Percentiles rank a stretch among this genome's conserved stretches.
Conservation (phyloP, 1,284 basidiomycete species). For the Fomitopsis palustris region DNA sequence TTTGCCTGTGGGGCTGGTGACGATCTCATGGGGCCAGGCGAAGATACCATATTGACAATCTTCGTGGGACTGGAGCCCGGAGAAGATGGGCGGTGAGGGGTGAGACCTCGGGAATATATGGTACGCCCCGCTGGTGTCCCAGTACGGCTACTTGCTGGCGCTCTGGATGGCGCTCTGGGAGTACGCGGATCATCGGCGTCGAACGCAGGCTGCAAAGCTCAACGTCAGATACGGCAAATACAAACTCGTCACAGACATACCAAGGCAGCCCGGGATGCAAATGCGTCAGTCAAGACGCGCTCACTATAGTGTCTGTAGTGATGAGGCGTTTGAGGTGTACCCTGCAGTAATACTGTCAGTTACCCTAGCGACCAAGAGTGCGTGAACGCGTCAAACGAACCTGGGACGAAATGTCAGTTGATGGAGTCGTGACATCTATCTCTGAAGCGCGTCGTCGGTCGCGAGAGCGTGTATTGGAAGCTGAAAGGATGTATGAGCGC, state of each 20-base stretch:
- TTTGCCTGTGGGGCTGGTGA: conserved; percentile 57
- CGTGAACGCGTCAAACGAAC: conserved; percentile 25
- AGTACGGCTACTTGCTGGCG: conserved; percentile 3
- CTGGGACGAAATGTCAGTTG: conserved; percentile 23
- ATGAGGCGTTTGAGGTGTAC: conserved; percentile 28
- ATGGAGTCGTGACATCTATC: conserved; percentile 25
- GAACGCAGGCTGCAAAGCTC: not conserved
- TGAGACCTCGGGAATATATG: conserved; percentile 25
- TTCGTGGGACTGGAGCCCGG: conserved; percentile 46
- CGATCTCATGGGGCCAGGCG: conserved; percentile 68
- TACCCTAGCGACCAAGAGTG: not conserved
- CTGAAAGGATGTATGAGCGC: conserved; percentile 17
- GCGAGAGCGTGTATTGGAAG: conserved; percentile 52
- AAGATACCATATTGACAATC: conserved; percentile 71
- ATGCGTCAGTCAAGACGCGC: conserved; percentile 26
- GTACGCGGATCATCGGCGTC: not conserved
- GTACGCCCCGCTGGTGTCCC: conserved; percentile 22
- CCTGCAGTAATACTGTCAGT: not conserved
- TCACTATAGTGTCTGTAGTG: conserved; percentile 31
- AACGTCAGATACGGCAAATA: not conserved
- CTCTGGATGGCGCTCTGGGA: not conserved
- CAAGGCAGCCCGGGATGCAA: conserved; percentile 15
- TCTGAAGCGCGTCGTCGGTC: conserved; percentile 43
- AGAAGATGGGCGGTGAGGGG: conserved; percentile 45
- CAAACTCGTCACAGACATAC: conserved; percentile 12